Conservation (phyloP, 1,139 yeast genomes). For the Candida glucosophila region DNA sequence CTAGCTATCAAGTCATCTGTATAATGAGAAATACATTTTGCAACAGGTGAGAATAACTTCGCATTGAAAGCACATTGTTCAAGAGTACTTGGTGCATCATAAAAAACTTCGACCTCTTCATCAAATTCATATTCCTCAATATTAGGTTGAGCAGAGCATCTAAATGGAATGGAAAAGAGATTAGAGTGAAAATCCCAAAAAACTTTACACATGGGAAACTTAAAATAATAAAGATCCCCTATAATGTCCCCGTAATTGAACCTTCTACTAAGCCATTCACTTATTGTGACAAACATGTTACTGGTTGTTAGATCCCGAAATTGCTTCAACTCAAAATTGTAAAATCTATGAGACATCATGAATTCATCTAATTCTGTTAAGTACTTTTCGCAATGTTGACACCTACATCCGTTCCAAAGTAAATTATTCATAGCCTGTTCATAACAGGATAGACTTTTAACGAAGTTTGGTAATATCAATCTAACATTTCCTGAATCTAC, state of each 20-base stretch:
- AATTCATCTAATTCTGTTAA: conserved; percentile 48
- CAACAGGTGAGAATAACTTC: conserved; percentile 9
- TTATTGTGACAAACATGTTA: conserved; percentile 44
- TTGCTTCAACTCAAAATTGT: conserved; percentile 29
- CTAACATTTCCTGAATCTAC: conserved; percentile 23
- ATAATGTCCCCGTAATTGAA: conserved; percentile 11
- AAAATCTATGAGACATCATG: conserved; percentile 55
- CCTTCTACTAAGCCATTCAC: conserved; percentile 33
- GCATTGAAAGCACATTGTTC: conserved; percentile 13
- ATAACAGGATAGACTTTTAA: conserved; percentile 55
- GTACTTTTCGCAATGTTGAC: conserved; percentile 42
- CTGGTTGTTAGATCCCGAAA: conserved; percentile 57
- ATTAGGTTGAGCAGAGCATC: conserved; percentile 25
- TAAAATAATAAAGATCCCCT: conserved; percentile 15
- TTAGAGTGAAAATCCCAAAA: conserved; percentile 33
- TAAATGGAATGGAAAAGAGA: conserved; percentile 22
- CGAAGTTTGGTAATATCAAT: conserved; percentile 47
- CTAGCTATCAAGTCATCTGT: conserved; percentile 21
- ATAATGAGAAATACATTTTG: conserved; percentile 25
- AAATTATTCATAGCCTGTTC: conserved; percentile 62
- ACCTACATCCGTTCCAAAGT: conserved; percentile 71
- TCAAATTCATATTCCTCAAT: conserved; percentile 34
- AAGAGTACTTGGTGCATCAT: conserved; percentile 14
- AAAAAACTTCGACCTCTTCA: conserved; percentile 20
- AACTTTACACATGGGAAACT: conserved; percentile 15